Percentiles rank a stretch among this genome's conserved stretches.
phyloP scores from a whole-genome alignment of 148 eudicot genomes.

The Camellia granthamiana region DNA sequence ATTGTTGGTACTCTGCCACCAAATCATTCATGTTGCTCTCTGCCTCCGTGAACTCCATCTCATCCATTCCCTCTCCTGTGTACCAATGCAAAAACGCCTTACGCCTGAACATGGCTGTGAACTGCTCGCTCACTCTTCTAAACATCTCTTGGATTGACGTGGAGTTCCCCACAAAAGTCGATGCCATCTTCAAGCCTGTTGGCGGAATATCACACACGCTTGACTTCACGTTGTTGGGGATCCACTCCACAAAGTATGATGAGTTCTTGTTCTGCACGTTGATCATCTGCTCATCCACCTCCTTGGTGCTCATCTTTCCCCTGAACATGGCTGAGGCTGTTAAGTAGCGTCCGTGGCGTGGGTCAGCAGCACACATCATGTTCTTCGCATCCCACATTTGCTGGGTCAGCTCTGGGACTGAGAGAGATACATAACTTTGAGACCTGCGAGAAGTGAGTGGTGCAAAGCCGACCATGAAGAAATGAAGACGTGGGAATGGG shows the following conservation, averaged over 20 bases:
- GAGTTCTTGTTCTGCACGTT: conserved; percentile 74
- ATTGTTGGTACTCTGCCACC: conserved; percentile 54
- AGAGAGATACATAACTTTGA: conserved; percentile 56
- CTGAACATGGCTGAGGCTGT: conserved; percentile 73
- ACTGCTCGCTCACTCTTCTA: conserved; percentile 68
- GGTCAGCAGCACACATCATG: conserved; percentile 78
- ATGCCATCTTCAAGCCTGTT: conserved; percentile 45
- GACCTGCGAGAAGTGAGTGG: conserved; percentile 69
- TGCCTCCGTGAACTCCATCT: conserved; percentile 53
- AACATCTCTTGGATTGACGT: conserved; percentile 70
- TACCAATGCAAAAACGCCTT: conserved; percentile 61
- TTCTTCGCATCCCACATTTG: conserved; percentile 80
- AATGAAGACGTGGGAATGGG: conserved; percentile 71
- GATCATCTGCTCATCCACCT: conserved; percentile 67
- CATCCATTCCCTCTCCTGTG: conserved; percentile 48
- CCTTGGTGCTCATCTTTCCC: conserved; percentile 69
- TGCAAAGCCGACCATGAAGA: conserved; percentile 77
- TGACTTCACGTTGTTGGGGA: conserved; percentile 51
- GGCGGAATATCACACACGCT: conserved; percentile 57
- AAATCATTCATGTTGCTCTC: conserved; percentile 56
- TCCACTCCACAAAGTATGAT: conserved; percentile 57
- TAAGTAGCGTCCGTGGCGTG: conserved; percentile 59
- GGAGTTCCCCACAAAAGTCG: conserved; percentile 50
- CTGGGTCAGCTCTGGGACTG: conserved; percentile 75
- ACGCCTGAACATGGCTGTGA: conserved; percentile 68